These are phyloP conservation scores for Fusarium tuaranense DNA, from an alignment of 2,329 filamentous ascomycete species.

Conservation along the genomic window DNA sequence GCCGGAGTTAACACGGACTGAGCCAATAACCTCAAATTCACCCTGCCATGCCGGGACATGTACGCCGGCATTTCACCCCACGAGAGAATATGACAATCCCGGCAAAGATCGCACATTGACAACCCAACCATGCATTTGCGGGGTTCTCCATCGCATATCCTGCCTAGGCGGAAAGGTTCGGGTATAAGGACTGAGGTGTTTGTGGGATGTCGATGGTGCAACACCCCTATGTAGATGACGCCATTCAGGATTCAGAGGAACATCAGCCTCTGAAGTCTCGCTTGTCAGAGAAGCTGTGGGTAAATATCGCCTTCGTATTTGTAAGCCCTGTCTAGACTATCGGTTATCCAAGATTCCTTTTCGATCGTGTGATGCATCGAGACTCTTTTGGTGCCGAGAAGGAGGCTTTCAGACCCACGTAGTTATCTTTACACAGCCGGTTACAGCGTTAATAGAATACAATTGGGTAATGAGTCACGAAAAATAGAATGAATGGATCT, in stretches of 20 bases:
- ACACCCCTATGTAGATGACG: slow-evolving; percentile 37
- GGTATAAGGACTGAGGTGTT: slow-evolving; percentile 8
- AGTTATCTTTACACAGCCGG: neutral
- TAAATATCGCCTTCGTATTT: neutral
- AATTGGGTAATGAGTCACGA: neutral
- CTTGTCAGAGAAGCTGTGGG: neutral
- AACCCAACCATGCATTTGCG: neutral
- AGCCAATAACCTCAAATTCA: neutral
- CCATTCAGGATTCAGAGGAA: slow-evolving; percentile 26
- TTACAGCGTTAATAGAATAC: neutral
- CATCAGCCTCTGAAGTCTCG: slow-evolving; percentile 1
- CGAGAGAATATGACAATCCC: neutral
- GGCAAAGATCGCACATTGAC: neutral
- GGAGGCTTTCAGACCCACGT: neutral
- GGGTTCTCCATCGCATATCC: neutral
- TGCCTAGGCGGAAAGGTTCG: slow-evolving; percentile 2
- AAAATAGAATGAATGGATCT: neutral
- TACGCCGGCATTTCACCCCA: neutral
- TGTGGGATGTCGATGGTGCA: slow-evolving; percentile 38
- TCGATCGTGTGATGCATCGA: neutral
- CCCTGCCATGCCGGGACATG: neutral
- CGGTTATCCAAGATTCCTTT: neutral
- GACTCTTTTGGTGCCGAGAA: neutral
- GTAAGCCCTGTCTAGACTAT: neutral
- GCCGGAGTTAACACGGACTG: neutral